These are phyloP conservation scores for Saraca asoca DNA, from an alignment of 331 rosid species.

Conservation along the genomic window DNA sequence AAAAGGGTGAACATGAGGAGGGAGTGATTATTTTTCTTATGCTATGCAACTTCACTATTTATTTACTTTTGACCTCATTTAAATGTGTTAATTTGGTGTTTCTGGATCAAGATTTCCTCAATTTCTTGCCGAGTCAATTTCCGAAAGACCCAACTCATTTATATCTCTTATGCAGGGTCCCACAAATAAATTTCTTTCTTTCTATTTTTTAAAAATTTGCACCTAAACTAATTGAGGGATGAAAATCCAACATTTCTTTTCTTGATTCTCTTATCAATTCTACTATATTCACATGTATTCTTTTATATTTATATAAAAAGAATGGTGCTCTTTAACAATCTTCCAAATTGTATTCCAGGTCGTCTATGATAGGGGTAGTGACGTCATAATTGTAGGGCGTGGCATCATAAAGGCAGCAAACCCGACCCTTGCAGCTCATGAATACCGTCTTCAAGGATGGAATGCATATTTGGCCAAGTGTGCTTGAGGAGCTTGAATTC, in stretches of 20 bases:
- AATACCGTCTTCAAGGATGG: slow-evolving; percentile 84
- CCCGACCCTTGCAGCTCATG: slow-evolving; percentile 68
- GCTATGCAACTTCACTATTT: no score
- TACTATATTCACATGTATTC: background rate
- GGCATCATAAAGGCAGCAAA: slow-evolving; percentile 81
- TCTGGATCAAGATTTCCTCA: no score
- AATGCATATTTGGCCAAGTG: slow-evolving; percentile 69
- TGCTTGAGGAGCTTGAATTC: slow-evolving; percentile 15
- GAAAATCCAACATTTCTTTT: background rate
- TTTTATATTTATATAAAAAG: background rate
- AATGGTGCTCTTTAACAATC: slow-evolving; percentile 2
- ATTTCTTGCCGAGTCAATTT: no score
- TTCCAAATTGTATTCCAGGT: slow-evolving; percentile 51
- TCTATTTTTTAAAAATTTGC: background rate
- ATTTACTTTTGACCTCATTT: background rate
- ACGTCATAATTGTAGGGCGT: slow-evolving; percentile 79
- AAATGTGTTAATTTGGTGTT: no score
- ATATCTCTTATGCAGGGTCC: no score
- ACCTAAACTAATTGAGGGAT: no score
- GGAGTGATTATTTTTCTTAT: no score
- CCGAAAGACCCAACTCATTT: no score
- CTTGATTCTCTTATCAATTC: background rate
- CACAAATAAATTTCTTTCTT: no score
- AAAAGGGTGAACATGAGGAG: no score
- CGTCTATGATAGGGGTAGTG: slow-evolving; percentile 73